Conservation (phyloP, 116 monocot genomes). For the Papilionanthe hybrid region DNA sequence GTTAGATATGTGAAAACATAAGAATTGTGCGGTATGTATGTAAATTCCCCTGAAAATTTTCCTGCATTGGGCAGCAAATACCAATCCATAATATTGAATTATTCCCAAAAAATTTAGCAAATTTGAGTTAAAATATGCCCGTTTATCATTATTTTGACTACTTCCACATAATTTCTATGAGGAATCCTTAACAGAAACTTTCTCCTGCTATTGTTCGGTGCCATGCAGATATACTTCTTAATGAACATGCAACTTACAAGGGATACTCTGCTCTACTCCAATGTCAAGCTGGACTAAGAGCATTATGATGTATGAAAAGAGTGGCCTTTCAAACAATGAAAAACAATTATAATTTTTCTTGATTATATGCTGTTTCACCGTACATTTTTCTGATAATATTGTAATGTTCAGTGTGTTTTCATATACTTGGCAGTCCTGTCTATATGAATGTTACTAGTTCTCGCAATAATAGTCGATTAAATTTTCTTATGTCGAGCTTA, state of each 20-base stretch:
- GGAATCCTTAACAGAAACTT: neutral
- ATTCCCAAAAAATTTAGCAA: too few species aligned
- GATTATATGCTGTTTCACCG: neutral
- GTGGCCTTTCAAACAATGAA: neutral
- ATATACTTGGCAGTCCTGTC: neutral
- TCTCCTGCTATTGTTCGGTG: neutral
- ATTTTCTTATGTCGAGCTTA: neutral
- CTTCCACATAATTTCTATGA: neutral
- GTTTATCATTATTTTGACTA: too few species aligned
- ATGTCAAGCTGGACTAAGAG: constrained; percentile 78
- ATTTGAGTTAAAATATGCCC: too few species aligned
- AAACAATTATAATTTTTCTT: neutral
- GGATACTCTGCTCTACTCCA: constrained; percentile 94
- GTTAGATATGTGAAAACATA: too few species aligned
- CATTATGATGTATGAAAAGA: neutral
- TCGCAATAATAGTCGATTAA: neutral
- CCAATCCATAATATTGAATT: too few species aligned
- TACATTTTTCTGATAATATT: neutral
- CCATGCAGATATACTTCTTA: constrained; percentile 55
- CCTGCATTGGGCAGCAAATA: too few species aligned
- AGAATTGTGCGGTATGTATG: too few species aligned
- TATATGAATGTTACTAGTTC: neutral
- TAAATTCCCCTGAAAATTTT: too few species aligned
- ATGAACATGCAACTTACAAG: constrained; percentile 90
- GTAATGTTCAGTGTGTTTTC: neutral